A percentile compares a stretch with the other conserved stretches of the same genome.
These are phyloP conservation scores for Saccharomyces hybrid DNA, from an alignment of 1,139 yeast genomes.

Conservation along the genomic window DNA sequence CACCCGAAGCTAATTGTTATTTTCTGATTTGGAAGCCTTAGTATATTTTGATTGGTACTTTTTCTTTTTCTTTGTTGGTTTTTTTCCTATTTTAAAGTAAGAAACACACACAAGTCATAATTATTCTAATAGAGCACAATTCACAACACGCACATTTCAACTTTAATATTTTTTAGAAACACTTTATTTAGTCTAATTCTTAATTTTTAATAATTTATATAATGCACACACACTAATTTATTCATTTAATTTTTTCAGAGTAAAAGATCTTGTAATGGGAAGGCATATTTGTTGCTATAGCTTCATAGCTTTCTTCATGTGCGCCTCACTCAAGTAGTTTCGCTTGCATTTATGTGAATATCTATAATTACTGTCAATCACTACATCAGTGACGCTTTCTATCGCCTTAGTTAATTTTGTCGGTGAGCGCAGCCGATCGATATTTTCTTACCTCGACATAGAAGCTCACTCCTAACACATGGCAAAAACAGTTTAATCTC, in stretches of 20 bases:
- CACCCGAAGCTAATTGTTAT: background rate
- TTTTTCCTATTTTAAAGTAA: background rate
- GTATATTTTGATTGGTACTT: background rate
- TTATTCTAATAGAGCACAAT: constrained; percentile 1
- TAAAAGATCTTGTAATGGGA: too few relatives aligned
- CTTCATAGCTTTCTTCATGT: too few relatives aligned
- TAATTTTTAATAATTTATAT: background rate
- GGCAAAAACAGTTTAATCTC: too few relatives aligned
- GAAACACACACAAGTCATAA: background rate
- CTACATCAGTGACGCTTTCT: too few relatives aligned
- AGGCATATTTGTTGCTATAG: too few relatives aligned
- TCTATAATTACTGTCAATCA: too few relatives aligned
- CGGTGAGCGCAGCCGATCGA: too few relatives aligned
- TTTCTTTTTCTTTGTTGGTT: background rate
- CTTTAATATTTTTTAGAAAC: constrained; percentile 1
- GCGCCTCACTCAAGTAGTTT: too few relatives aligned
- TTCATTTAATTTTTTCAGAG: background rate
- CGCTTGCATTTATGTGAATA: too few relatives aligned
- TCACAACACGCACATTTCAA: constrained; percentile 1
- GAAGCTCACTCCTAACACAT: too few relatives aligned
- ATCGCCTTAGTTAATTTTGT: too few relatives aligned
- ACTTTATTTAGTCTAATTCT: constrained; percentile 1
- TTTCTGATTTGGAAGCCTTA: background rate
- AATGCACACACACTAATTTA: constrained; percentile 1
- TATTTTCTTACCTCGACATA: too few relatives aligned